Base-by-base conservation (phyloP, 345 rosid species). In the Arabidopsis arenosa region DNA sequence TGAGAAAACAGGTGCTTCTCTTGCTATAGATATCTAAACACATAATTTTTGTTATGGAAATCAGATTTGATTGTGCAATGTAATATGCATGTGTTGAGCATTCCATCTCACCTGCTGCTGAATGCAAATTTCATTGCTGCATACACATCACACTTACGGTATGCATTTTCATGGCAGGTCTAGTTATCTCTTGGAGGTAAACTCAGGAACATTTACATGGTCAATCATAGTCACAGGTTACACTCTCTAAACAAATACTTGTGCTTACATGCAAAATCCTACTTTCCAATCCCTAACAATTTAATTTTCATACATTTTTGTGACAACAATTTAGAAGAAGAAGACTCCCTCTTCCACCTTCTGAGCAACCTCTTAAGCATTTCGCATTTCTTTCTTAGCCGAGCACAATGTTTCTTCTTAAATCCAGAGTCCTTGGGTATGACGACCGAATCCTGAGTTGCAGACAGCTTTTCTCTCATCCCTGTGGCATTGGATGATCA, bases 191-290 rank as follows among this genome's bases (percentile, higher is more conserved):
- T 47, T 21, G 39, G 47, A 51, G 40, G 43, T 37, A 4, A 45
- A 13, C 59, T 70, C 60, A 1, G 65, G 14, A 56, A 49, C 65
- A 63, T 41, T 58, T 72, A 71, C 76, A 77, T 49, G 62, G 72
- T 71, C 77, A 77, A 64, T 30, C 61, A 28, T 48, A 48, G 76
- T 71, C 72, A 65, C 72, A 77, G 73, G 76, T 77, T 65, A 65
- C 68, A 72, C 30, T 71, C 80, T 58, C 68, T 71, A 72, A 72
- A 65, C 73, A 53, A 64, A 14, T 41, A 2, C 40, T 61, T 64
- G 35, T 56, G 45, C 71, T 47, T 70, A 63, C 67, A 64, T 37
- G 9, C 76, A 72, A 60, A 58, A 65, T 72, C 63, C 77, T 72
- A 65, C 41, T 0, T 47, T 40, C 30, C 66, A 45, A 37, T 56